Conservation (phyloP, 1,284 basidiomycete genomes). For the Chalciporus sp. region DNA sequence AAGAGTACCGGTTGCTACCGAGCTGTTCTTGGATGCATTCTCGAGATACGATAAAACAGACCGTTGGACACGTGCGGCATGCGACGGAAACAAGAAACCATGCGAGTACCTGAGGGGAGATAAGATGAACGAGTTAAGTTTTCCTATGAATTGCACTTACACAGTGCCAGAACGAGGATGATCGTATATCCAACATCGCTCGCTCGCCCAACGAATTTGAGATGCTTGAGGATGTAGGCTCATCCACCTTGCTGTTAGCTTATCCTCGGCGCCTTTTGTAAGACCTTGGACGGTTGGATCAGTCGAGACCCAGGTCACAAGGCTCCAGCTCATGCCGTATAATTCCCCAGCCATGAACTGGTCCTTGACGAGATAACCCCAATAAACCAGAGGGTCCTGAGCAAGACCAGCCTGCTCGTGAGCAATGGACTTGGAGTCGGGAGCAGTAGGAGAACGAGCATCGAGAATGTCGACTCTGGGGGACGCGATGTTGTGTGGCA, state of each 20-base stretch:
- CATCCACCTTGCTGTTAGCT: slow-evolving; percentile 96
- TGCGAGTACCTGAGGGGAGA: slow-evolving; percentile 74
- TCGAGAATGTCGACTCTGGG: slow-evolving; percentile 3
- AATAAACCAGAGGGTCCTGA: slow-evolving; percentile 81
- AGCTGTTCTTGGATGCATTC: slow-evolving; percentile 36
- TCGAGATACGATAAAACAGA: slow-evolving; percentile 48
- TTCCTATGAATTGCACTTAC: slow-evolving; percentile 47
- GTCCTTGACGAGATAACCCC: slow-evolving; percentile 95
- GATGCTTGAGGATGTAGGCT: slow-evolving; percentile 79
- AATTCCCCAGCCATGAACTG: slow-evolving; percentile 96
- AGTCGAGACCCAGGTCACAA: slow-evolving; percentile 87
- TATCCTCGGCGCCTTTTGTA: slow-evolving; percentile 90
- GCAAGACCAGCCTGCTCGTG: slow-evolving; percentile 6
- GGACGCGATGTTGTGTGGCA: slow-evolving; percentile 12
- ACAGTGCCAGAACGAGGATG: slow-evolving; percentile 93
- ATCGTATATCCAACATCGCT: slow-evolving; percentile 98
- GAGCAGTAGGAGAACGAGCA: neutral
- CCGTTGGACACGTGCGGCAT: slow-evolving; percentile 70
- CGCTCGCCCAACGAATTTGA: slow-evolving; percentile 86
- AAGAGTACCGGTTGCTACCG: slow-evolving; percentile 6
- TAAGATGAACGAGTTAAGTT: slow-evolving; percentile 4
- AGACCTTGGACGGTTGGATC: slow-evolving; percentile 70
- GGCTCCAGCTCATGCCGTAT: slow-evolving; percentile 88
- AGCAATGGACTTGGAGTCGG: neutral
- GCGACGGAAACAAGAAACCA: slow-evolving; percentile 95